Conservation (phyloP, 306 rosid genomes). For the Sicyos baderoa region DNA sequence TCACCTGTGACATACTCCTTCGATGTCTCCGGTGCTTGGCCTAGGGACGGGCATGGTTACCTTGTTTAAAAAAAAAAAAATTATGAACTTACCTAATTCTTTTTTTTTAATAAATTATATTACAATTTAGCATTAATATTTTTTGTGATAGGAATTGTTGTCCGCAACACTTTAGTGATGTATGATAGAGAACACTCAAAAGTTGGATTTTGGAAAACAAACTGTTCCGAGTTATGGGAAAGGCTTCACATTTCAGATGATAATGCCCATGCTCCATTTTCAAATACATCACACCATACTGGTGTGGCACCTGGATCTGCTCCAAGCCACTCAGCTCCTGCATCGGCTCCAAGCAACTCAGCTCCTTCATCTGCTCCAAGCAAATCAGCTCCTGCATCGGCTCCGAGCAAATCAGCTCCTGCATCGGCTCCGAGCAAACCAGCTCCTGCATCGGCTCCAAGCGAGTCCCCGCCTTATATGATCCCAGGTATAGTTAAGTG, state of each 20-base stretch:
- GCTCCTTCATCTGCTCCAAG: constrained; percentile 58
- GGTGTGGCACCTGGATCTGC: not conserved
- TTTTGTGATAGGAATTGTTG: constrained; percentile 56
- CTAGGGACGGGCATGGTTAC: no score
- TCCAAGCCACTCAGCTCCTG: constrained; percentile 26
- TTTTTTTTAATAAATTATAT: not conserved
- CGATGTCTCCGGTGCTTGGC: no score
- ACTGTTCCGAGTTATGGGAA: constrained; percentile 92
- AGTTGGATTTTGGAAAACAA: constrained; percentile 96
- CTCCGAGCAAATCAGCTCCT: constrained; percentile 24
- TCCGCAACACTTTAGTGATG: constrained; percentile 81
- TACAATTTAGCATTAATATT: constrained; percentile 14
- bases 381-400: no score
- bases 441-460: constrained; percentile 56
- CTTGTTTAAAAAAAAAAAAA: no score
- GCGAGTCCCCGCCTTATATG: constrained; percentile 33
- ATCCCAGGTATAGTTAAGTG: constrained; percentile 41
- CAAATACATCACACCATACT: constrained; percentile 31
- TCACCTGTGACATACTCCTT: no score
- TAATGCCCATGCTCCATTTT: constrained; percentile 39
- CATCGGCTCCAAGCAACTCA: not conserved
- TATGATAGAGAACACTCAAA: constrained; percentile 75
- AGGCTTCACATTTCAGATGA: constrained; percentile 49
- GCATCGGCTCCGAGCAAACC: not conserved
- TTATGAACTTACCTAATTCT: not conserved